These are phyloP conservation scores for Macrotyloma uniflorum DNA, from an alignment of 306 rosid species.

Conservation along the genomic window DNA sequence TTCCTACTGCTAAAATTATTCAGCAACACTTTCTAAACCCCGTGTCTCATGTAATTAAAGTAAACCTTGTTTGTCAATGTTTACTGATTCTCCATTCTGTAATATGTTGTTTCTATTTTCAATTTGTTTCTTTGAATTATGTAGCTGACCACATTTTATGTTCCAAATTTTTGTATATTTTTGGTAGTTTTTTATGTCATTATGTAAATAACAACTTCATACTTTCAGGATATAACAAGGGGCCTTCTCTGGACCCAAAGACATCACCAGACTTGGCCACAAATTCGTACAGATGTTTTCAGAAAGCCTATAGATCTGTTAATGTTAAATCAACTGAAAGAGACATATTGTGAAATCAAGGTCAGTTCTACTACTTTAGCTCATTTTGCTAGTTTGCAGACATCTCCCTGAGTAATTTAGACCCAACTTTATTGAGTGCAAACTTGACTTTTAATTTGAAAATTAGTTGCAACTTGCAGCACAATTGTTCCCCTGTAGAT, in stretches of 20 bases:
- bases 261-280: conserved; percentile 98
- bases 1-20: neutral
- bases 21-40: conserved; percentile 1
- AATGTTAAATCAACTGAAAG: conserved; percentile 86
- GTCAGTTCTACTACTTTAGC: conserved; percentile 55
- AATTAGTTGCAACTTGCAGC: conserved; percentile 12
- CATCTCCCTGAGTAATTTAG: conserved; percentile 17
- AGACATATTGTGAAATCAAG: conserved; percentile 83
- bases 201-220: conserved; percentile 2
- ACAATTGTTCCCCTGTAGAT: neutral
- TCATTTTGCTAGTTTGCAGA: conserved; percentile 19
- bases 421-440: neutral
- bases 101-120: conserved; percentile 1
- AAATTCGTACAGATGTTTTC: conserved; percentile 81
- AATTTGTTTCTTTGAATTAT: conserved; percentile 25
- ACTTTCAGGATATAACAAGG: conserved; percentile 88
- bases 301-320: conserved; percentile 82
- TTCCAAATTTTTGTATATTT: conserved; percentile 15
- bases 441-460: neutral
- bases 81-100: neutral
- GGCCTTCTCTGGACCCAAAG: conserved; percentile 96
- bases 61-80: neutral
- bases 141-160: neutral
- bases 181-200: conserved; percentile 21
- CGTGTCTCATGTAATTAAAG: neutral